Conservation (phyloP, 306 rosid genomes). For the Rubus parviflorus region DNA sequence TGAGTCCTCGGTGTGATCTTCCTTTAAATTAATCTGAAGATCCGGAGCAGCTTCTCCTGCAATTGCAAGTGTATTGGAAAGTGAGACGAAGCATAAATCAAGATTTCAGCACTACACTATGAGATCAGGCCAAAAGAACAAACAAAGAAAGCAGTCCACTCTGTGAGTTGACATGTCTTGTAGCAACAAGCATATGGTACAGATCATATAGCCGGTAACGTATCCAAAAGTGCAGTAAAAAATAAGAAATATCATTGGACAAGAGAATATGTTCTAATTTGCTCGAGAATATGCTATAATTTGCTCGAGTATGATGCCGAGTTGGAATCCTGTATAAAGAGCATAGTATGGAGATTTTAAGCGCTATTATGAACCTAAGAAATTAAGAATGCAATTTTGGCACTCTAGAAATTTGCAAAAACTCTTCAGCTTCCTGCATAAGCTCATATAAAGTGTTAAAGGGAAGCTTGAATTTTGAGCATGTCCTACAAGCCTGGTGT, state of each 20-base stretch:
- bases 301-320: background rate
- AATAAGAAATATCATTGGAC: background rate
- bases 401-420: too few relatives aligned
- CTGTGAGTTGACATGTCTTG: background rate
- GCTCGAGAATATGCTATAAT: too few relatives aligned
- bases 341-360: background rate
- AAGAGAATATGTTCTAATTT: background rate
- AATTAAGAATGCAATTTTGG: too few relatives aligned
- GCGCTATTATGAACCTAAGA: too few relatives aligned
- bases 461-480: too few relatives aligned
- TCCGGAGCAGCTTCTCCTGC: slow-evolving; percentile 37
- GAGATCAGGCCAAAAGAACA: background rate
- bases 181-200: background rate
- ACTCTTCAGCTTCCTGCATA: too few relatives aligned
- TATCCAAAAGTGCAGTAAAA: background rate
- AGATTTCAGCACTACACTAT: background rate
- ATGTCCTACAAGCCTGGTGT: too few relatives aligned
- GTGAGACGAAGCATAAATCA: background rate
- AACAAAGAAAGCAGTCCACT: background rate
- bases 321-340: too few relatives aligned
- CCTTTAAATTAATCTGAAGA: background rate
- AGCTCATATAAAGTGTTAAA: too few relatives aligned
- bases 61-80: background rate
- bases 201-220: background rate
- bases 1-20: background rate